A percentile compares a stretch with the other conserved stretches of the same genome.
Evolutionary conservation across 2,329 filamentous ascomycete genomes (phyloP).

Genomic region (Neurospora crassa): DNA sequence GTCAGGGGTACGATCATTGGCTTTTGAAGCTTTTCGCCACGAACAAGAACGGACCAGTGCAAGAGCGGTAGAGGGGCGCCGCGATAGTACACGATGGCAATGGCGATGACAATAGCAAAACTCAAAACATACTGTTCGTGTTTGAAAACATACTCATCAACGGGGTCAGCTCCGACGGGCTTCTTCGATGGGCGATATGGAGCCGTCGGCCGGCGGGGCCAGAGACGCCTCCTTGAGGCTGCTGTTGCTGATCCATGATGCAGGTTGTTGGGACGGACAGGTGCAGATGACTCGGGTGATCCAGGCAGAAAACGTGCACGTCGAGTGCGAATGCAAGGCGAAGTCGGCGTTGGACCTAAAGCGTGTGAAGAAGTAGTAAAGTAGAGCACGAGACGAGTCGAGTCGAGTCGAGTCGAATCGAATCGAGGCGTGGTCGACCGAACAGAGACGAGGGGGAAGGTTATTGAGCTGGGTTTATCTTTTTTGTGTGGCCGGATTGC

Average conservation of each 20-base stretch:
- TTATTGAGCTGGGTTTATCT: not conserved
- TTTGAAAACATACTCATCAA: slow-evolving; percentile 85
- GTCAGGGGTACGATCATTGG: slow-evolving; percentile 2
- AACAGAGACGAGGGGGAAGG: not conserved
- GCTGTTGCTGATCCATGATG: slow-evolving; percentile 59
- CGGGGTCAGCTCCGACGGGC: slow-evolving; percentile 92
- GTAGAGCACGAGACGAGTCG: not conserved
- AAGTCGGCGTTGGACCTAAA: slow-evolving; percentile 9
- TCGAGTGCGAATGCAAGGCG: slow-evolving; percentile 34
- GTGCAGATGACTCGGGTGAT: slow-evolving; percentile 1
- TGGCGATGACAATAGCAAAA: slow-evolving; percentile 4
- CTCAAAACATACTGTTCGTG: slow-evolving; percentile 44
- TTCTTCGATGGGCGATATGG: slow-evolving; percentile 94
- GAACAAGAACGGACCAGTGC: slow-evolving; percentile 5
- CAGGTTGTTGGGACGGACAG: slow-evolving; percentile 22
- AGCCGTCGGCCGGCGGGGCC: slow-evolving; percentile 81
- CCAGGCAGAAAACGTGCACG: slow-evolving; percentile 26
- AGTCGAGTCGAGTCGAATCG: not conserved
- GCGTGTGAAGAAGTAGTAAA: not conserved
- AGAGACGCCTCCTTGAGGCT: slow-evolving; percentile 47
- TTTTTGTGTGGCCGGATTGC: not conserved
- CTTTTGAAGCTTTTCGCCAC: not conserved
- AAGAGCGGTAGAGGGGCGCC: slow-evolving; percentile 3
- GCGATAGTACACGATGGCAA: slow-evolving; percentile 2
- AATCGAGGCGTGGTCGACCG: not conserved